Base-by-base conservation (phyloP, 305 asterid genomes). In the Fraxinus albicans region DNA sequence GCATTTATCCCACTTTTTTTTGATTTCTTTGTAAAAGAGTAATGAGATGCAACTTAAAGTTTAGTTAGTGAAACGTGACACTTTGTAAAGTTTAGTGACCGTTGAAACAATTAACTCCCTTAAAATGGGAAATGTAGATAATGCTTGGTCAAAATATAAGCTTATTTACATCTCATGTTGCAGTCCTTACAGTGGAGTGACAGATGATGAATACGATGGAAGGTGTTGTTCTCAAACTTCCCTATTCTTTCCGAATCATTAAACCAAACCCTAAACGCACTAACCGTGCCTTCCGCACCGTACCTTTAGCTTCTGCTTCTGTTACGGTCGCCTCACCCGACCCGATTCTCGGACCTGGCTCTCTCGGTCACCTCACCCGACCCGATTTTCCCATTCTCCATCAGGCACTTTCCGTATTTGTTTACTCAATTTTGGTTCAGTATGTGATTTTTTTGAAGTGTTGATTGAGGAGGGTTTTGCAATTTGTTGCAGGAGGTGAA, bases 371-470 rank as follows among this genome's bases (percentile, higher is more conserved):
- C 86, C 82, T 84, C 58, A 92, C 96, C 81, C 92, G 94, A 8
- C 90, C 92, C 80, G 97, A 93, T 83, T 95, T 95, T 80, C 99
- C 99, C 23, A 94, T 95, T 73, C 98, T 95, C 44, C 93, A 90
- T 82, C 99, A 95, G 98, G 99, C 79, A 81, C 33, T 19, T 82
- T 77, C 42, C 63, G 6, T 9, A 33, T 4, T 58, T 53, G n/a
- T 78, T 47, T 8, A 12, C 36, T 29, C 5, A 4, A 17, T 35
- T 29, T 50, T 67, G 29, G 63, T 74, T 44, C 6, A n/a, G 33
- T 0, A 2, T 34, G 34, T 40, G 33, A 6, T 12, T 23, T 17
- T 29, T 21, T 8, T 25, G 74, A 42, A 73, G 23, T 15, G 12
- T 40, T 76, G 29, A 70, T 73, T 80, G 78, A 35, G 8, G 55